Percentiles rank a stretch among this genome's conserved stretches.
phyloP scores from a whole-genome alignment of 345 rosid genomes.

The Aquilaria malaccensis region DNA sequence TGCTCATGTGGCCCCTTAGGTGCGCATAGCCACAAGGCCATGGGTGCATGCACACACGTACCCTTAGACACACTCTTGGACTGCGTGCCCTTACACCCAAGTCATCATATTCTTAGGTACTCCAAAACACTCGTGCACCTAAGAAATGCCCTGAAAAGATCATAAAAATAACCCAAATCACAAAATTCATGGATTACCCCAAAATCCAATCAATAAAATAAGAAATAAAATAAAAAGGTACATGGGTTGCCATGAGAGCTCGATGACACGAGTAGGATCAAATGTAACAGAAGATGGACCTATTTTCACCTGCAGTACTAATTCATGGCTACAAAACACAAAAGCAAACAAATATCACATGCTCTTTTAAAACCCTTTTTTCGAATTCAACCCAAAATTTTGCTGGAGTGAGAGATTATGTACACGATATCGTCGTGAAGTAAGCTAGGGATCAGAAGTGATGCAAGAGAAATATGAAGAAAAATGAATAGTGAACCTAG shows the following conservation, averaged over 20 bases:
- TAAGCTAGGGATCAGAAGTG: constrained; percentile 27
- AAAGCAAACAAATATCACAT: constrained; percentile 6
- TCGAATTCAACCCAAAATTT: background rate
- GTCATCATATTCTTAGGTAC: too few relatives aligned
- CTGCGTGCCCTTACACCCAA: too few relatives aligned
- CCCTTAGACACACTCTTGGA: too few relatives aligned
- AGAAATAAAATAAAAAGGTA: constrained; percentile 8
- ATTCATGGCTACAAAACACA: constrained; percentile 29
- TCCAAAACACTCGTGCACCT: too few relatives aligned
- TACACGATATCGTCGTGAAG: constrained; percentile 26
- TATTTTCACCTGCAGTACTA: constrained; percentile 41
- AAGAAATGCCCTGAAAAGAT: constrained; percentile 59
- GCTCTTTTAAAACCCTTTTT: background rate
- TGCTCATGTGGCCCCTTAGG: too few relatives aligned
- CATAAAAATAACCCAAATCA: background rate
- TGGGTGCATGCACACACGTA: too few relatives aligned
- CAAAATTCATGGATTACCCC: too few relatives aligned
- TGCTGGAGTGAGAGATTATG: background rate
- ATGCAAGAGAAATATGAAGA: constrained; percentile 23
- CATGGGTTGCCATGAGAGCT: constrained; percentile 92
- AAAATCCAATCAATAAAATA: background rate
- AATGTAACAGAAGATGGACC: constrained; percentile 32
- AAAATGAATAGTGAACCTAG: constrained; percentile 30
- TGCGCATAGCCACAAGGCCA: too few relatives aligned
- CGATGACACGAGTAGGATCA: constrained; percentile 82